Conservation (phyloP, 2,329 filamentous ascomycete species). For the Colletotrichum melonis region DNA sequence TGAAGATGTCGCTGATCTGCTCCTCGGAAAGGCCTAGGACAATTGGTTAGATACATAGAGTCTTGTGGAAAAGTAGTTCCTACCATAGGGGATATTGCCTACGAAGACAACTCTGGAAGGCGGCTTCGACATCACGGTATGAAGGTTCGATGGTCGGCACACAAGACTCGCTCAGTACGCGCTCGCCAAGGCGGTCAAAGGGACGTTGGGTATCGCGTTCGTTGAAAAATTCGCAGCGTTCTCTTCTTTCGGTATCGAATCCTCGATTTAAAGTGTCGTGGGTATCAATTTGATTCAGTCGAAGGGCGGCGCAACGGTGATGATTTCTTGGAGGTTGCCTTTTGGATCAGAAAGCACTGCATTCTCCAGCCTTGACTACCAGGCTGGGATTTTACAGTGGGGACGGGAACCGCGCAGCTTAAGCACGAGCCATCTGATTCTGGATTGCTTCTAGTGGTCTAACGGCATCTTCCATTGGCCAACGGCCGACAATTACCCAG, state of each 20-base stretch:
- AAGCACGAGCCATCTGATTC: slow-evolving; percentile 21
- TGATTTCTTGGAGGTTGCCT: background rate
- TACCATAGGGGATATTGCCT: slow-evolving; percentile 87
- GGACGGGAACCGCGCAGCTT: slow-evolving; percentile 16
- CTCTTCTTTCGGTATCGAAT: background rate
- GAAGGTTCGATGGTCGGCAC: background rate
- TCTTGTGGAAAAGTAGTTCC: slow-evolving; percentile 30
- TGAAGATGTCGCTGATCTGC: slow-evolving; percentile 94
- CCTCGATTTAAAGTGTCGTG: background rate
- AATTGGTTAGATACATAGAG: background rate
- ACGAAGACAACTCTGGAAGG: slow-evolving; percentile 86
- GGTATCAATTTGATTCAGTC: background rate
- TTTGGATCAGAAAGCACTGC: background rate
- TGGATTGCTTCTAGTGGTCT: slow-evolving; percentile 2
- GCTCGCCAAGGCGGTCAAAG: background rate
- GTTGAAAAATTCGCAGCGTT: too few species aligned
- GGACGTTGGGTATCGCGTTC: background rate
- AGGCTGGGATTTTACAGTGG: slow-evolving; percentile 36
- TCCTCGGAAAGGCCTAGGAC: slow-evolving; percentile 88
- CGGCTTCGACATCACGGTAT: slow-evolving; percentile 76
- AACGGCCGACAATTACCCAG: slow-evolving; percentile 27
- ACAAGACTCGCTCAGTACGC: background rate
- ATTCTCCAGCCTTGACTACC: slow-evolving; percentile 23
- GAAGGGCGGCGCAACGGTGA: background rate
- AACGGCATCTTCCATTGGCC: slow-evolving; percentile 31